Percentiles rank a stretch among this genome's conserved stretches.
phyloP scores from a whole-genome alignment of 2,329 filamentous ascomycete genomes.

The Fusarium beomiforme region DNA sequence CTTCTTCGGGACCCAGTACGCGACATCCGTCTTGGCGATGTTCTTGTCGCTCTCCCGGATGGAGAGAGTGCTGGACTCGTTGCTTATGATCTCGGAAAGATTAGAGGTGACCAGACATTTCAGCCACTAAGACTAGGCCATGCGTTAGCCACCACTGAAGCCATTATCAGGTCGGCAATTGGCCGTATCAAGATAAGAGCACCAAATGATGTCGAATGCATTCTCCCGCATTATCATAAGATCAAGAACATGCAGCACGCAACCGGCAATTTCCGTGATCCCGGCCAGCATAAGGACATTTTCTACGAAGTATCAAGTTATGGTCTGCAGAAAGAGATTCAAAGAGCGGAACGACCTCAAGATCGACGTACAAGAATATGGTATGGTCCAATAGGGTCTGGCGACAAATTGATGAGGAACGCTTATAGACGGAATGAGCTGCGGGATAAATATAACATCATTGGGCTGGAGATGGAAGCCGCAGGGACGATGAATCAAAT shows the following conservation, averaged over 20 bases:
- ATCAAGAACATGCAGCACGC: slow-evolving; percentile 41
- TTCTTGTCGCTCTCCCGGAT: slow-evolving; percentile 46
- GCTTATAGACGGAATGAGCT: neutral
- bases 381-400: neutral
- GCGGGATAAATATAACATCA: neutral
- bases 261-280: slow-evolving; percentile 43
- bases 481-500: neutral
- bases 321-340: neutral
- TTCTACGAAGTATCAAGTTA: slow-evolving; percentile 22
- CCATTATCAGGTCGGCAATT: slow-evolving; percentile 49
- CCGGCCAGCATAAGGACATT: slow-evolving; percentile 44
- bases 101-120: slow-evolving; percentile 41
- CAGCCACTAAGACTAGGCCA: slow-evolving; percentile 40
- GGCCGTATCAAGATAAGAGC: slow-evolving; percentile 43
- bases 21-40: slow-evolving; percentile 52
- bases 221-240: slow-evolving; percentile 39
- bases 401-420: neutral
- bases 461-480: neutral
- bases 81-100: slow-evolving; percentile 49
- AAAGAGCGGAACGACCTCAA: neutral
- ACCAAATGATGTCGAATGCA: slow-evolving; percentile 34
- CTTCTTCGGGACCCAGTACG: slow-evolving; percentile 34
- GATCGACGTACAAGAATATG: neutral
- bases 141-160: slow-evolving; percentile 43
- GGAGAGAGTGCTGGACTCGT: slow-evolving; percentile 43